Evolutionary conservation across 768 basidiomycete genomes (phyloP), one percentile per base, ranked within the genome.

Genomic region (Pleurotus giganteus): DNA sequence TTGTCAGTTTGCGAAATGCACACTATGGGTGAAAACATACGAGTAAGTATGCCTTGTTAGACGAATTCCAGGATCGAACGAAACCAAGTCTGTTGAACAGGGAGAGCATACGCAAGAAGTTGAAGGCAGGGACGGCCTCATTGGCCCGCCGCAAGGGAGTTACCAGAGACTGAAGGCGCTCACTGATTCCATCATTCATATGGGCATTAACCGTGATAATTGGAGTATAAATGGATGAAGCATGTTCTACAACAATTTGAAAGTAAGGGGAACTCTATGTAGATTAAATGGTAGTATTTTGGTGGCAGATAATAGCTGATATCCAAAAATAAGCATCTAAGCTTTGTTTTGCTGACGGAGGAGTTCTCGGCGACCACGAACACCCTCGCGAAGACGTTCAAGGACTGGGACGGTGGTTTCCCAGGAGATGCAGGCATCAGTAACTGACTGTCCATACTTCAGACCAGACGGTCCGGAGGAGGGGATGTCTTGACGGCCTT

Each of bases 341-440:
- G 27, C 44, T 51, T 53, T 59, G 1, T 68, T 55, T 15, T 59
- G 60, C 56, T 65, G 71, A 43, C 72, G 73, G 19, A 84, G 67
- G 29, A 76, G 69, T 44, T 74, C 75, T 62, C 89, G 74, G 54
- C 96, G 85, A 29, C 85, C 89, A 50, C 81, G 85, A 4, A 98
- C 94, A 51, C 89, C 75, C 62, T 78, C 75, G 57, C 93, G 87
- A 47, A 94, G 76, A 54, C 76, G 73, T 64, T 86, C 79, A 47
- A 96, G 81, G 85, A 94, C 89, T 17, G 53, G 60, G 34, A 91
- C 75, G 1, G 94, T 97, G 5, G 77, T 77, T 45, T 83, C 80
- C 91, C 93, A 96, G 67, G 89, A 82, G 44, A 95, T 86, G 64
- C 94, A 97, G 2, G 91, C 94, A 60, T 97, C 94, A 0, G 94